These are phyloP conservation scores for Anisodus acutangulus DNA, from an alignment of 257 asterid genomes.

Conservation along the genomic window DNA sequence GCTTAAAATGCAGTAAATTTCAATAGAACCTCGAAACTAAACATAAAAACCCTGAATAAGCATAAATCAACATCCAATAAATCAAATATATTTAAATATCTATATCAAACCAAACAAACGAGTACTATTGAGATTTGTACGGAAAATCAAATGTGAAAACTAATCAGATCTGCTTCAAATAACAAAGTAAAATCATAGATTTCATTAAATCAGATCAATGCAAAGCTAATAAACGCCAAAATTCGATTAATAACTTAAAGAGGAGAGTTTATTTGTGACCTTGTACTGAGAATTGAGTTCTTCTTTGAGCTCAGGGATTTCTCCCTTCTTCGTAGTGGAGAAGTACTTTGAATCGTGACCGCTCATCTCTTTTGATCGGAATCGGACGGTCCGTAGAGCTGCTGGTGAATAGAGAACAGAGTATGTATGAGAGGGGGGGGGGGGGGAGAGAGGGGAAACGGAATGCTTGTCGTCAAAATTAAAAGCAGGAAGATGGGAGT, in stretches of 20 bases:
- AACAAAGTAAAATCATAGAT: slow-evolving; percentile 26
- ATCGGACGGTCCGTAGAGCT: neutral
- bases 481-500: neutral
- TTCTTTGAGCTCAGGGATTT: slow-evolving; percentile 99
- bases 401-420: slow-evolving; percentile 17
- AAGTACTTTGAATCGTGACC: slow-evolving; percentile 98
- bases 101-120: slow-evolving; percentile 18
- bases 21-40: neutral
- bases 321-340: slow-evolving; percentile 99
- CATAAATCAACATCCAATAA: neutral
- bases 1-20: neutral
- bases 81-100: neutral
- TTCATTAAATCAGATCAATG: slow-evolving; percentile 44
- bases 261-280: slow-evolving; percentile 44
- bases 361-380: slow-evolving; percentile 55
- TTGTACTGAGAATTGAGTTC: slow-evolving; percentile 99
- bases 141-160: slow-evolving; percentile 31
- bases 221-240: slow-evolving; percentile 21
- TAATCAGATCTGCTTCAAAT: slow-evolving; percentile 50
- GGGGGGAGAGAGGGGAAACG: neutral
- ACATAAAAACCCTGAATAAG: neutral
- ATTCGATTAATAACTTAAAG: neutral
- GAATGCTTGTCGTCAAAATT: slow-evolving; percentile 8
- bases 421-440: neutral
- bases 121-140: slow-evolving; percentile 10